Conservation (phyloP, 2,329 filamentous ascomycete species). For the Paecilomyces fulvus region DNA sequence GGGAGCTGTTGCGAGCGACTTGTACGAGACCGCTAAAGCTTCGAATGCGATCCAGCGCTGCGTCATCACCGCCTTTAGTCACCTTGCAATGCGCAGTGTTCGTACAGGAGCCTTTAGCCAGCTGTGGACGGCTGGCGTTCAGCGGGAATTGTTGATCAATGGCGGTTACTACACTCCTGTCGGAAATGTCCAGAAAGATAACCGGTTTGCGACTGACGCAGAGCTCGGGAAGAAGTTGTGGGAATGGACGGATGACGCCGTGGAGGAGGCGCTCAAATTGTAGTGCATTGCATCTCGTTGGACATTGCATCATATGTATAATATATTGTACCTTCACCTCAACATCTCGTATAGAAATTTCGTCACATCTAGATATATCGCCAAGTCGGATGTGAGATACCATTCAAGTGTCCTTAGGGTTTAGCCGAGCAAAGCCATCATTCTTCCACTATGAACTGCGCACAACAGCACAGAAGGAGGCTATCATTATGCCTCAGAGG, state of each 20-base stretch:
- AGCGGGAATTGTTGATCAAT: constrained; percentile 23
- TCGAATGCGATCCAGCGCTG: constrained; percentile 15
- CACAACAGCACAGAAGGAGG: constrained; percentile 1
- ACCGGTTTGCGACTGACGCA: constrained; percentile 21
- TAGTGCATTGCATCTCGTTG: neutral
- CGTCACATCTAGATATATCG: neutral
- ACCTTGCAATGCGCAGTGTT: constrained; percentile 22
- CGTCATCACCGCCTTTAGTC: constrained; percentile 10
- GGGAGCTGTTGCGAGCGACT: constrained; percentile 35
- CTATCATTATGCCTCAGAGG: neutral
- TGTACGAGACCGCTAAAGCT: constrained; percentile 26
- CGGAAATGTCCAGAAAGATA: constrained; percentile 22
- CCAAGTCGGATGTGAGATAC: no score
- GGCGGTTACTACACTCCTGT: constrained; percentile 37
- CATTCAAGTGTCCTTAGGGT: constrained; percentile 20
- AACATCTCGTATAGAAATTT: neutral
- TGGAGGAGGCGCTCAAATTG: neutral
- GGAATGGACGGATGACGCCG: constrained; percentile 37
- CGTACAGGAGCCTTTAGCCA: constrained; percentile 32
- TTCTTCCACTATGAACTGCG: constrained; percentile 3
- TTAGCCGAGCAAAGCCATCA: constrained; percentile 27
- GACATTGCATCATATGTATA: neutral
- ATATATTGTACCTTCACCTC: no score
- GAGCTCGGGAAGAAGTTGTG: constrained; percentile 28
- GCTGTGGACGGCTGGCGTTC: constrained; percentile 31